Base-by-base conservation (phyloP, 2,329 filamentous ascomycete species). In the Aspergillus fructus region DNA sequence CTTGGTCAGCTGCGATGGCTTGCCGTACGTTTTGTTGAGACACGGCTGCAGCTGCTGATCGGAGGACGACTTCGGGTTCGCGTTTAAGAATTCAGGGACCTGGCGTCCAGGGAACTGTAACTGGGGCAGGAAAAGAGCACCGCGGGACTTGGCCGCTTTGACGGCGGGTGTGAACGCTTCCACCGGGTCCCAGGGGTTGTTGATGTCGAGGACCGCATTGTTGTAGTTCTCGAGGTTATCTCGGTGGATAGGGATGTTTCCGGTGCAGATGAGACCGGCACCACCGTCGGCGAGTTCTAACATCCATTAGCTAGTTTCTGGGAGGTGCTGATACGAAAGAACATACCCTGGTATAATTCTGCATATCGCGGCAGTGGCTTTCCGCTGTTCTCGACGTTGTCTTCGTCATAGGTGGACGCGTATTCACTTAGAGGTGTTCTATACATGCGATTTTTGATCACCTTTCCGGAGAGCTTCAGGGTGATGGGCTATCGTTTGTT, bases 241-340 rank as follows among this genome's bases (percentile, higher is more conserved):
- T 17, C 66, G 64, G 34, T 67, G 62, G 17, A 68, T 68, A 11
- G 65, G 65, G 13, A 68, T 68, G 41, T 68, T 67, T 4, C 66
- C 64, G n/a, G 62, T 64, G 19, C 65, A 66, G 9, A 68, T 68
- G 2, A 68, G 46, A 13, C 66, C 66, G 6, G 61, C 61, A 9
- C 59, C 61, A 17, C 63, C 63, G 23, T 65, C 59, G 17, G 61
- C 55, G 1, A 60, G 45, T 13, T 57, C 43, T 47, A 8, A n/a
- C 4, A 45, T 15, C 11, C 3, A n/a, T 40, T n/a, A 40, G 37
- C 37, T 17, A 13, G 27, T 45, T 11, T 27, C 3, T 45, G 42
- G 12, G 9, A 6, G 12, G 43, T 30, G 21, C 12, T n/a, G 3
- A 12, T 47, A 5, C 33, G n/a, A 3, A 21, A 8, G 21, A 24